A percentile compares a stretch with the other conserved stretches of the same genome.
Evolutionary conservation across 2,329 filamentous ascomycete species (phyloP).

Genomic region (Chaetomium olivaceum): DNA sequence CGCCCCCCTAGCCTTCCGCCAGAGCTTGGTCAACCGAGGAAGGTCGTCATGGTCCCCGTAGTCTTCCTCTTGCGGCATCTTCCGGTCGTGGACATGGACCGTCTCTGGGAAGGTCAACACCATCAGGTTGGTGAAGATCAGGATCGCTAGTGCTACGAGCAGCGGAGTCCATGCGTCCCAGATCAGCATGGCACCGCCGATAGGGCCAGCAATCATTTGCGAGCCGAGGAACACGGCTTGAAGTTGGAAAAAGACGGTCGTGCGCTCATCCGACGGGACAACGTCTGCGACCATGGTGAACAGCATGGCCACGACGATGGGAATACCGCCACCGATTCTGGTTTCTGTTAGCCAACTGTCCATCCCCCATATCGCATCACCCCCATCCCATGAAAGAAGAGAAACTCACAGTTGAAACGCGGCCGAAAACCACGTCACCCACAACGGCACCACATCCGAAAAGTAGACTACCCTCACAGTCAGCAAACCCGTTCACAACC

Average conservation of each 20-base stretch:
- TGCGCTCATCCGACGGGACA: conserved; percentile 40
- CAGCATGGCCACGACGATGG: conserved; percentile 46
- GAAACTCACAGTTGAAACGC: conserved; percentile 38
- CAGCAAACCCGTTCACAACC: background rate
- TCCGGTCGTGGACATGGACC: conserved; percentile 36
- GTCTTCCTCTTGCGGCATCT: background rate
- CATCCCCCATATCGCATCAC: too few species aligned
- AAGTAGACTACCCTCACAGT: conserved; percentile 37
- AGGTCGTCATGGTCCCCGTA: conserved; percentile 6
- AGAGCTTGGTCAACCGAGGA: conserved; percentile 25
- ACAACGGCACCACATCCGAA: conserved; percentile 43
- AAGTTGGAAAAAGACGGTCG: conserved; percentile 46
- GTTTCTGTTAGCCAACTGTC: background rate
- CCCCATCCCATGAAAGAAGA: background rate
- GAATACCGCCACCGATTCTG: conserved; percentile 44
- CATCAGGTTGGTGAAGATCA: conserved; percentile 36
- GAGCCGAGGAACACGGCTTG: conserved; percentile 41
- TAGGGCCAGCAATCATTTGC: conserved; percentile 43
- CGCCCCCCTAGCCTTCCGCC: conserved; percentile 33
- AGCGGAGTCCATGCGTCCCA: conserved; percentile 45
- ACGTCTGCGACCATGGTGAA: conserved; percentile 50
- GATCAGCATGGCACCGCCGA: conserved; percentile 45
- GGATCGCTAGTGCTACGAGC: conserved; percentile 38
- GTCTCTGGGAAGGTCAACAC: conserved; percentile 47
- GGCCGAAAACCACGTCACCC: conserved; percentile 41